Evolutionary conservation across 2,329 filamentous ascomycete genomes (phyloP).

Genomic region (Penicillium sp.): DNA sequence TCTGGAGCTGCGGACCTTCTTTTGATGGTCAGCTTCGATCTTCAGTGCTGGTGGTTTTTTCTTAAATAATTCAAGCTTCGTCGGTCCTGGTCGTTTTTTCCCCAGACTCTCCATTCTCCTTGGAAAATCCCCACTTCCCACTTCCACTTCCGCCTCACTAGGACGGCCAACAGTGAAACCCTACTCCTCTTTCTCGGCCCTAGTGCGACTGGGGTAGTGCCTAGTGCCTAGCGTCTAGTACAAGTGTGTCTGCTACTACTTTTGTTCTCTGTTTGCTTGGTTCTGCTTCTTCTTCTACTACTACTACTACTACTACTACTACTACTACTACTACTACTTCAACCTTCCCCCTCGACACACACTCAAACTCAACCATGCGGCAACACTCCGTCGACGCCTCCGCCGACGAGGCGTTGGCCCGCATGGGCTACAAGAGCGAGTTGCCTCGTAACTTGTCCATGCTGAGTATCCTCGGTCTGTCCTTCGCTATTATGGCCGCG

Average conservation of each 20-base stretch:
- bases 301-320: too few species aligned
- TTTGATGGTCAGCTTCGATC: neutral
- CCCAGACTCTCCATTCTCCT: constrained; percentile 1
- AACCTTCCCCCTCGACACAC: neutral
- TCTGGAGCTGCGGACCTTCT: neutral
- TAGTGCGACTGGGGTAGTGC: neutral
- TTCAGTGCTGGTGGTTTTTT: too few species aligned
- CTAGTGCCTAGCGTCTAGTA: neutral
- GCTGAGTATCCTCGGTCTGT: constrained; percentile 71
- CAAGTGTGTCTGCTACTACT: neutral
- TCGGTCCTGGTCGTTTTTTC: neutral
- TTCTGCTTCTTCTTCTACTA: neutral
- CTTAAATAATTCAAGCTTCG: constrained; percentile 12
- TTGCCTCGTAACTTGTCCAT: constrained; percentile 71
- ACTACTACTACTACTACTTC: too few species aligned
- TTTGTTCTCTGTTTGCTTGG: neutral
- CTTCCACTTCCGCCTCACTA: neutral
- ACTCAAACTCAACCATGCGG: constrained; percentile 29
- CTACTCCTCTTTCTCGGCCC: neutral
- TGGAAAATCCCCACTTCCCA: neutral
- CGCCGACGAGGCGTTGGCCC: constrained; percentile 66
- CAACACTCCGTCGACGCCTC: constrained; percentile 37
- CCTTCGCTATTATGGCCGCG: constrained; percentile 77
- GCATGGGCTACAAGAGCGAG: constrained; percentile 72
- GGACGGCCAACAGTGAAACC: neutral